Evolutionary conservation across 2,329 filamentous ascomycete genomes (phyloP).

Genomic region (Alternaria incomplexa): DNA sequence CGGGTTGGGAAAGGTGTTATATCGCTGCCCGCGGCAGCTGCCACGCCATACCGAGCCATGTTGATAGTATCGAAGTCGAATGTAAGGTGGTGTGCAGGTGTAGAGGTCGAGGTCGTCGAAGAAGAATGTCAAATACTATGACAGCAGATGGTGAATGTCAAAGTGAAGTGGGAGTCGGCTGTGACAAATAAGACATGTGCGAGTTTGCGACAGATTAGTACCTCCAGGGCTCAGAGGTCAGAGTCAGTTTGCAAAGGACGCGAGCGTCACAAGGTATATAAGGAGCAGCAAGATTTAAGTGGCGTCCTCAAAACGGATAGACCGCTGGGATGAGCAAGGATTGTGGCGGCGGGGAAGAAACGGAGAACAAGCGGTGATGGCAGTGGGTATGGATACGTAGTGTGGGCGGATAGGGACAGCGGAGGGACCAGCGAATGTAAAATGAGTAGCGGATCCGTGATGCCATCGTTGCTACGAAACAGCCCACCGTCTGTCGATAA

Average conservation of each 20-base stretch:
- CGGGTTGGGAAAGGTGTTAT: constrained; percentile 61
- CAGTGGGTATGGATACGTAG: constrained; percentile 45
- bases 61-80: constrained; percentile 10
- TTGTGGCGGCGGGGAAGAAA: constrained; percentile 46
- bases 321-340: constrained; percentile 43
- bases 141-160: constrained; percentile 10
- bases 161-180: constrained; percentile 12
- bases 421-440: constrained; percentile 43
- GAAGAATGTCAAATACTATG: constrained; percentile 11
- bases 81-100: not conserved
- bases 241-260: constrained; percentile 37
- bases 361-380: constrained; percentile 48
- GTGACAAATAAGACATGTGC: constrained; percentile 42
- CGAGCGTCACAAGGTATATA: constrained; percentile 48
- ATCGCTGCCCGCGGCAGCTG: constrained; percentile 34
- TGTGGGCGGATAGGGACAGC: constrained; percentile 46
- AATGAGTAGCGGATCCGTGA: constrained; percentile 36
- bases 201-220: constrained; percentile 33
- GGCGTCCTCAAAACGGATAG: constrained; percentile 47
- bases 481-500: constrained; percentile 32
- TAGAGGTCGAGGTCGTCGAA: not conserved
- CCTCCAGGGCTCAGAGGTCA: constrained; percentile 31
- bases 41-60: constrained; percentile 42
- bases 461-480: constrained; percentile 34
- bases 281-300: constrained; percentile 48